phyloP scores from a whole-genome alignment of 2,329 filamentous ascomycete species.

The Tolypocladium inflatum region DNA sequence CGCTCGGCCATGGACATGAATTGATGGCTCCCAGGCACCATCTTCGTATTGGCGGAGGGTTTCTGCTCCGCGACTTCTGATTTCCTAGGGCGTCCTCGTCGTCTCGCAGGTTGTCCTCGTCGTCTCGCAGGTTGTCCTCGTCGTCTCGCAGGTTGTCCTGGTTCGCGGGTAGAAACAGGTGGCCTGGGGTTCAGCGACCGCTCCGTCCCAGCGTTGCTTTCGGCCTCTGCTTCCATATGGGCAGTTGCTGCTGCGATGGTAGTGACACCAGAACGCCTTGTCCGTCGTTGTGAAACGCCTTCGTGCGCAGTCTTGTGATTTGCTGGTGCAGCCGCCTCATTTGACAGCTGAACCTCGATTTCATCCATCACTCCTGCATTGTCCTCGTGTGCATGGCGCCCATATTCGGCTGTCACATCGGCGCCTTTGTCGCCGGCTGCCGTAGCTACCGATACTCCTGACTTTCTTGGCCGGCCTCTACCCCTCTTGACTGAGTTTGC shows the following conservation, averaged over 20 bases:
- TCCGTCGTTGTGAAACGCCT: slow-evolving; percentile 9
- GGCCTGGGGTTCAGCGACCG: background rate
- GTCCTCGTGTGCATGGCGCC: background rate
- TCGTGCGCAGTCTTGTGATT: background rate
- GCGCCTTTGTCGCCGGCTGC: background rate
- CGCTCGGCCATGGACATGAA: slow-evolving; percentile 49
- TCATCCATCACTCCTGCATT: slow-evolving; percentile 6
- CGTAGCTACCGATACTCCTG: background rate
- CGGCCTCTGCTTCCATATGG: background rate
- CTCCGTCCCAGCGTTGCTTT: background rate
- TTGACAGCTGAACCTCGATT: slow-evolving; percentile 8
- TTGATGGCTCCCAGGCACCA: slow-evolving; percentile 13
- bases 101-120: background rate
- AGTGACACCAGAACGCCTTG: slow-evolving; percentile 16
- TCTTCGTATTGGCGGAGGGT: slow-evolving; percentile 1
- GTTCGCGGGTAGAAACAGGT: background rate
- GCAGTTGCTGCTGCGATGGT: slow-evolving; percentile 11
- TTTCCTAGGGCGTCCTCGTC: slow-evolving; percentile 13
- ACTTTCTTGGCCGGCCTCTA: slow-evolving; percentile 18
- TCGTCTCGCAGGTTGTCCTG: background rate
- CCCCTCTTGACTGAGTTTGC: slow-evolving; percentile 7
- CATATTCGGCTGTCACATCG: background rate
- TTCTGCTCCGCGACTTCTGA: slow-evolving; percentile 7
- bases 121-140: slow-evolving; percentile 8
- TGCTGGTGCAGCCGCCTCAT: slow-evolving; percentile 6